phyloP scores from a whole-genome alignment of 306 rosid species.

The Dalbergia oliveri region DNA sequence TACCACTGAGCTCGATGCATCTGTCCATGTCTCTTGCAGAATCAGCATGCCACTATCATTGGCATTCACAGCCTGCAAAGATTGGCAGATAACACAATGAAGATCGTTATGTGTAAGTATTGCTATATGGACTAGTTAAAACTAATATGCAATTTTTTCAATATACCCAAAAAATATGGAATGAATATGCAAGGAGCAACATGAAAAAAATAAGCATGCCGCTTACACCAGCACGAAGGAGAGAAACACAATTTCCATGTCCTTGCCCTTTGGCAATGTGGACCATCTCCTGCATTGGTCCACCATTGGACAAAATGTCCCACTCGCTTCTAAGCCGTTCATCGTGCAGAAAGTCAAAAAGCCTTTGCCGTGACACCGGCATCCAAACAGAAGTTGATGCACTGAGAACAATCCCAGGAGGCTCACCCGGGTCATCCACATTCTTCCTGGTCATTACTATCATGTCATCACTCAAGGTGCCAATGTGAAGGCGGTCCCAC shows the following conservation, averaged over 20 bases:
- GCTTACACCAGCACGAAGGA: slow-evolving; percentile 78
- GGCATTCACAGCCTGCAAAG: slow-evolving; percentile 65
- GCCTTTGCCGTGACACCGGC: slow-evolving; percentile 65
- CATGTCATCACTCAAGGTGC: slow-evolving; percentile 71
- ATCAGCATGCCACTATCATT: slow-evolving; percentile 76
- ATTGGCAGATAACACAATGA: slow-evolving; percentile 5
- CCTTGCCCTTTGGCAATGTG: slow-evolving; percentile 77
- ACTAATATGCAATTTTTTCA: no score
- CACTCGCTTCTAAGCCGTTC: slow-evolving; percentile 73
- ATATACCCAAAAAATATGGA: background rate
- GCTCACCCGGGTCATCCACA: slow-evolving; percentile 86
- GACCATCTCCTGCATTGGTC: slow-evolving; percentile 78
- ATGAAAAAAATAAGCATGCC: background rate
- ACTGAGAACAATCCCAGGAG: slow-evolving; percentile 81
- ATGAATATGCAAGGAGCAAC: background rate
- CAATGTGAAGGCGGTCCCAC: slow-evolving; percentile 79
- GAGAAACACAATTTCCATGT: slow-evolving; percentile 79
- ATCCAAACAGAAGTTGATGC: slow-evolving; percentile 93
- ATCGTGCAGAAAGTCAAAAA: slow-evolving; percentile 80
- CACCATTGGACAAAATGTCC: slow-evolving; percentile 82
- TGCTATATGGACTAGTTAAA: no score
- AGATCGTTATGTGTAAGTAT: background rate
- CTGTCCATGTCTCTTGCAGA: slow-evolving; percentile 90
- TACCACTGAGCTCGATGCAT: slow-evolving; percentile 75
- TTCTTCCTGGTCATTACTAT: slow-evolving; percentile 81